Percentiles rank a stretch among this genome's conserved stretches.
These are phyloP conservation scores for Fusarium dlaminii DNA, from an alignment of 2,329 filamentous ascomycete genomes.

Conservation along the genomic window DNA sequence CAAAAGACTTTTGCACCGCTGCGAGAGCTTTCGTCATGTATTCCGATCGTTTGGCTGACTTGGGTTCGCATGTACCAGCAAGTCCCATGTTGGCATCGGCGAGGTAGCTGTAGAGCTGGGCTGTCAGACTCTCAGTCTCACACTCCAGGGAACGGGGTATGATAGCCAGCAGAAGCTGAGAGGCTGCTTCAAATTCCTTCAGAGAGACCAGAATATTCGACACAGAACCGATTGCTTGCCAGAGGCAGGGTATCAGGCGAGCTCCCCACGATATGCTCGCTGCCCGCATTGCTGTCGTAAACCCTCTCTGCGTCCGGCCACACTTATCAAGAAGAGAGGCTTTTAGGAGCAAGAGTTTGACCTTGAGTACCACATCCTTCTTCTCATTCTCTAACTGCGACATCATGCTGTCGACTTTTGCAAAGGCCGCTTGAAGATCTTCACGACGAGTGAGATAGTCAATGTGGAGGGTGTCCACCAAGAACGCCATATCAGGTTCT, in stretches of 20 bases:
- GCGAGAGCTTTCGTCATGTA: conserved; percentile 67
- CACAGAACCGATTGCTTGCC: conserved; percentile 75
- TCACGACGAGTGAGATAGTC: conserved; percentile 61
- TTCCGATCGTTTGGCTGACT: conserved; percentile 60
- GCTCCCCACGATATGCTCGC: conserved; percentile 77
- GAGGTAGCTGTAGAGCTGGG: conserved; percentile 73
- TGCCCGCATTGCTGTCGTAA: conserved; percentile 80
- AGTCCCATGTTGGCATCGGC: conserved; percentile 83
- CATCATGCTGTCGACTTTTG: conserved; percentile 58
- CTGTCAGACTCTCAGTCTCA: conserved; percentile 69
- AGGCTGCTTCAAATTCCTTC: conserved; percentile 74
- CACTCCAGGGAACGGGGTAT: conserved; percentile 82
- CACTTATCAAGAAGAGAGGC: conserved; percentile 73
- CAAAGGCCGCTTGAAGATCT: conserved; percentile 58
- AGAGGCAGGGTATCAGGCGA: conserved; percentile 74
- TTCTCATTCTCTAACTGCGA: conserved; percentile 55
- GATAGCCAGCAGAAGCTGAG: conserved; percentile 71
- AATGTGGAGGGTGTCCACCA: conserved; percentile 62
- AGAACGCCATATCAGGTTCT: conserved; percentile 62
- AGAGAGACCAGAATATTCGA: conserved; percentile 75
- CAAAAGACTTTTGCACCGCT: conserved; percentile 70
- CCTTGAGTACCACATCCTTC: conserved; percentile 69
- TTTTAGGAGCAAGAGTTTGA: conserved; percentile 78
- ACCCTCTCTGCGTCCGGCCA: conserved; percentile 76
- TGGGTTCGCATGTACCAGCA: conserved; percentile 63